These are phyloP conservation scores for Trebouxia gelatinosa DNA, from an alignment of 163 green algal species.

Conservation along the genomic window DNA sequence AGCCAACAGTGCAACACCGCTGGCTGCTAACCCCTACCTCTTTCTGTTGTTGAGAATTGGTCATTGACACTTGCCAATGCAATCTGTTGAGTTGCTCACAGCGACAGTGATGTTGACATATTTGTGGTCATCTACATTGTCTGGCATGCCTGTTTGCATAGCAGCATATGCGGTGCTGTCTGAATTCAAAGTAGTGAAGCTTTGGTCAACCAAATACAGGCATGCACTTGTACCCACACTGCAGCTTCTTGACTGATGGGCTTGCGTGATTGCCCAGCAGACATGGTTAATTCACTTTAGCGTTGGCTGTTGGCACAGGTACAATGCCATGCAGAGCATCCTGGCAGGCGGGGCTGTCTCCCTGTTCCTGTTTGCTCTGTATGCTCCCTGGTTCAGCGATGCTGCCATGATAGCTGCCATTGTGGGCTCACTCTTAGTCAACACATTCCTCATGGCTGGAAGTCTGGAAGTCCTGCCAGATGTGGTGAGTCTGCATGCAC, in stretches of 20 bases:
- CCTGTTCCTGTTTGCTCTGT: conserved; percentile 28
- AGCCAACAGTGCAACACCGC: background rate
- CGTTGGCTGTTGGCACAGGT: background rate
- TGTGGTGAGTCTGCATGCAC: too few species aligned
- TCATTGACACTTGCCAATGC: background rate
- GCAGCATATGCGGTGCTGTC: background rate
- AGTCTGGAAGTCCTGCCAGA: background rate
- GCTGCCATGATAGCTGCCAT: conserved; percentile 17
- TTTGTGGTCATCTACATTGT: background rate
- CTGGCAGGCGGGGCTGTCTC: background rate
- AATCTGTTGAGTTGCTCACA: background rate
- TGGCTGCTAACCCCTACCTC: background rate
- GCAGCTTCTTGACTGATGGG: background rate
- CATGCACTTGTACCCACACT: background rate
- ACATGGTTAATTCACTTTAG: background rate
- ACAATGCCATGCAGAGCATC: conserved; percentile 24
- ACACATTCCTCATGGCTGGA: conserved; percentile 14
- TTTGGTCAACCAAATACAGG: too few species aligned
- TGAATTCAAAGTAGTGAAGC: too few species aligned
- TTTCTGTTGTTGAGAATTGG: background rate
- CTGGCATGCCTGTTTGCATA: background rate
- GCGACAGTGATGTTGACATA: background rate
- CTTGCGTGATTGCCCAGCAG: background rate
- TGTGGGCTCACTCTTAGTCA: conserved; percentile 10
- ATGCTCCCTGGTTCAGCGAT: conserved; percentile 15